Percentiles rank a stretch among this genome's conserved stretches.
Evolutionary conservation across 371 early-diverging fungal species (phyloP).

Genomic region (Actinomortierella wolfii): DNA sequence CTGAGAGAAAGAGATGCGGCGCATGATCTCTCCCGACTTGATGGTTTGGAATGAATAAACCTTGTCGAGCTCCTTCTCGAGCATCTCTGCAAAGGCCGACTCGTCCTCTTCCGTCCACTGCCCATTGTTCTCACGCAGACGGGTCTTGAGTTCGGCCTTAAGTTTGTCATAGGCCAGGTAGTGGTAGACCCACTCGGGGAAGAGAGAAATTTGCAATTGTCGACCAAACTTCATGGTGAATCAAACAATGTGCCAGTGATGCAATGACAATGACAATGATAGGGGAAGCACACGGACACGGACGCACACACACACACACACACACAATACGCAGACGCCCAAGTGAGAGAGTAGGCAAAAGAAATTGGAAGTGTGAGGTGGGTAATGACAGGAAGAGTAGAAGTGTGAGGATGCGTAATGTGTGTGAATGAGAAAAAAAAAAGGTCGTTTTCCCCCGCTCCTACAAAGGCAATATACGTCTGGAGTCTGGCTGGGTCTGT

Average conservation of each 20-base stretch:
- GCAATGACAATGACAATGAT: background rate
- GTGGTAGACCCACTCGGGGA: constrained; percentile 89
- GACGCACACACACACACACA: background rate
- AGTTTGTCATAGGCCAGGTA: constrained; percentile 93
- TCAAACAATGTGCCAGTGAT: background rate
- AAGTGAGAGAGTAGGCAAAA: background rate
- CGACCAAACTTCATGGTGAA: constrained; percentile 92
- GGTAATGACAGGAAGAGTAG: background rate
- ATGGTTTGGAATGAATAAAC: constrained; percentile 88
- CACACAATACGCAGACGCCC: no score
- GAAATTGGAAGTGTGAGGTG: background rate
- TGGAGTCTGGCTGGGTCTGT: no score
- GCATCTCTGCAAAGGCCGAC: constrained; percentile 81
- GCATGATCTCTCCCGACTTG: constrained; percentile 86
- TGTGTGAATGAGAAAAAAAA: background rate
- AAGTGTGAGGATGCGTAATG: background rate
- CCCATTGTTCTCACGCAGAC: constrained; percentile 41
- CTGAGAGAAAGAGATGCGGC: constrained; percentile 77
- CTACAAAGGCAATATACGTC: no score
- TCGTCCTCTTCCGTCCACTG: constrained; percentile 80
- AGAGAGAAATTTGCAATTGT: constrained; percentile 80
- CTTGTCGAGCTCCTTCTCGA: constrained; percentile 94
- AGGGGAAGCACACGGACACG: background rate
- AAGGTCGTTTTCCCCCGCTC: no score
- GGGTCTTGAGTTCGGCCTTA: constrained; percentile 78